Conservation (phyloP, 2,329 filamentous ascomycete genomes). For the Trichoderma lentiforme region DNA sequence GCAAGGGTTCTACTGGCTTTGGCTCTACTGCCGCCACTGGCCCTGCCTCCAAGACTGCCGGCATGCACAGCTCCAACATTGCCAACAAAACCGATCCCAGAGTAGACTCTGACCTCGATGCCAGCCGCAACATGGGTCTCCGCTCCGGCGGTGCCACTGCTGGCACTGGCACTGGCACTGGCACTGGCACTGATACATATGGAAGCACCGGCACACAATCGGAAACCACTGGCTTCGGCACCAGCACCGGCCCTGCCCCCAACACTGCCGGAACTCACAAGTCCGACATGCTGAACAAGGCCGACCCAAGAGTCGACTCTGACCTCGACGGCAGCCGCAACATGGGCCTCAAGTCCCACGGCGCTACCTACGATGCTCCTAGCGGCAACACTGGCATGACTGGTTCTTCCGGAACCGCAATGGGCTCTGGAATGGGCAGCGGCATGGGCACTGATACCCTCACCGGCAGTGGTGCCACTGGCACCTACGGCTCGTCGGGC, state of each 20-base stretch:
- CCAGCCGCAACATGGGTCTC: constrained; percentile 29
- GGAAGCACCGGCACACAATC: background rate
- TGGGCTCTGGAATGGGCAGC: constrained; percentile 36
- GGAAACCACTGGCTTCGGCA: background rate
- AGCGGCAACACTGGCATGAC: constrained; percentile 6
- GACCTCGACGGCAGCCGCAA: constrained; percentile 43
- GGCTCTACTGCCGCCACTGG: constrained; percentile 21
- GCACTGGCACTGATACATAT: background rate
- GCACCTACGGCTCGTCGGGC: constrained; percentile 15
- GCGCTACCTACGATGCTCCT: background rate
- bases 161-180: constrained; percentile 6
- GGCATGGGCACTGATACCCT: constrained; percentile 25
- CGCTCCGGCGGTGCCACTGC: constrained; percentile 18
- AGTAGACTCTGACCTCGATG: constrained; percentile 52
- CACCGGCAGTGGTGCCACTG: constrained; percentile 19
- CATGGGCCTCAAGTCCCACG: constrained; percentile 23
- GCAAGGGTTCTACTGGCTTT: constrained; percentile 14
- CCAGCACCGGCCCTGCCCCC: background rate
- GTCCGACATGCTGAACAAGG: constrained; percentile 46
- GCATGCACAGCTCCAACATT: constrained; percentile 44
- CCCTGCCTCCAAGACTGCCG: constrained; percentile 28
- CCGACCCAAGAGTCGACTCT: constrained; percentile 53
- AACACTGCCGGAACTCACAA: constrained; percentile 37
- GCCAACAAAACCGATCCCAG: constrained; percentile 52
- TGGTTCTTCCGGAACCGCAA: constrained; percentile 30